Conservation (phyloP, 495 filamentous ascomycete genomes). For the Penicilliopsis zonata region DNA sequence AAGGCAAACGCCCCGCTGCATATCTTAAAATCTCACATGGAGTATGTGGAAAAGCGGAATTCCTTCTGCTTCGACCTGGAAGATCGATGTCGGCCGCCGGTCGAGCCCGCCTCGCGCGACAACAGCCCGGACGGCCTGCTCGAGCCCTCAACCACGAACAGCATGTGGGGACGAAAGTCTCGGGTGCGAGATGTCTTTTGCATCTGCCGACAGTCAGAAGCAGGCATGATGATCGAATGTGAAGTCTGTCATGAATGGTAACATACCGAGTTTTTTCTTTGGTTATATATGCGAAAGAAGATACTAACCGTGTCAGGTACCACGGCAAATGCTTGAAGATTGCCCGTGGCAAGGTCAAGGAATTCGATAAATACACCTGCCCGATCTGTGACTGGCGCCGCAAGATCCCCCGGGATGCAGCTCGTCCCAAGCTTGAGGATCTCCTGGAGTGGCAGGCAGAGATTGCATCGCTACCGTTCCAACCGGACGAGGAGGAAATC, state of each 20-base stretch:
- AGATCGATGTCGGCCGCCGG: constrained; percentile 82
- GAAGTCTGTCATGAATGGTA: constrained; percentile 96
- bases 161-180: constrained; percentile 35
- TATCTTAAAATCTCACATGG: constrained; percentile 89
- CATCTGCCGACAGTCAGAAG: constrained; percentile 85
- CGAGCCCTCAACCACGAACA: constrained; percentile 23
- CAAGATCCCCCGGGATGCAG: constrained; percentile 97
- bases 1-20: constrained; percentile 97
- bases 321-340: constrained; percentile 99
- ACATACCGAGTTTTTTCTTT: constrained; percentile 13
- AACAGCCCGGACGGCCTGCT: constrained; percentile 61
- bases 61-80: constrained; percentile 80
- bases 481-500: constrained; percentile 86
- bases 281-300: background rate
- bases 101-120: constrained; percentile 83
- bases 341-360: constrained; percentile 91
- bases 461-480: constrained; percentile 74
- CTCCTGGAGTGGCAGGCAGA: constrained; percentile 80
- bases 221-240: constrained; percentile 99
- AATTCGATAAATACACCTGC: constrained; percentile 96
- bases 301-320: constrained; percentile 47
- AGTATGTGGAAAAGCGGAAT: constrained; percentile 81
- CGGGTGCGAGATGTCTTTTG: constrained; percentile 79
- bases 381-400: constrained; percentile 96
- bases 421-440: constrained; percentile 90